phyloP scores from a whole-genome alignment of 2,329 filamentous ascomycete genomes.

The Paecilomyces sp. region DNA sequence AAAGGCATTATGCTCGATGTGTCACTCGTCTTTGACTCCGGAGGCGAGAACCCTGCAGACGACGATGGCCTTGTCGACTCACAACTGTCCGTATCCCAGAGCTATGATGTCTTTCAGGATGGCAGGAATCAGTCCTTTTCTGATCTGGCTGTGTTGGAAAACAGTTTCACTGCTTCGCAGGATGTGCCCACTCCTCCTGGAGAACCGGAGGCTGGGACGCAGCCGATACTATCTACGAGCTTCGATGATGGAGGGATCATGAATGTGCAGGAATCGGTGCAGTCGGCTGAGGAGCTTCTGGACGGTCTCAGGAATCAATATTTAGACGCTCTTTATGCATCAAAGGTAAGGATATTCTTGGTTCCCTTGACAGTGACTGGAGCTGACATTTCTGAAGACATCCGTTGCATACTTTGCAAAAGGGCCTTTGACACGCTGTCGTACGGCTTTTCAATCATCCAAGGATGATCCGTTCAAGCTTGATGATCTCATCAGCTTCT shows the following conservation, averaged over 20 bases:
- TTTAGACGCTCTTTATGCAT: constrained; percentile 36
- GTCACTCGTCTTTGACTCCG: constrained; percentile 21
- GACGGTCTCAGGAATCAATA: constrained; percentile 33
- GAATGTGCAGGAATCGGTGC: constrained; percentile 11
- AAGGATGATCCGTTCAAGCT: constrained; percentile 15
- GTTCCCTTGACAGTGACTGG: neutral
- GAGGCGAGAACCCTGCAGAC: neutral
- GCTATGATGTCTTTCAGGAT: constrained; percentile 10
- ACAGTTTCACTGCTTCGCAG: constrained; percentile 7
- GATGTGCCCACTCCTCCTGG: constrained; percentile 10
- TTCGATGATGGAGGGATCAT: constrained; percentile 6
- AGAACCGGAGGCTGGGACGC: neutral
- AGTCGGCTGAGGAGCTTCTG: constrained; percentile 28
- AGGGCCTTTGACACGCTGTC: constrained; percentile 41
- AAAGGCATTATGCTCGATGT: constrained; percentile 20
- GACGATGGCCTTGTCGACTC: neutral
- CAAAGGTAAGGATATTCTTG: constrained; percentile 24
- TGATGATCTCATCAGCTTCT: constrained; percentile 28
- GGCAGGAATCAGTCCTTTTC: constrained; percentile 10
- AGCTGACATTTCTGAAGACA: constrained; percentile 24
- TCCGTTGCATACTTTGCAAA: constrained; percentile 47
- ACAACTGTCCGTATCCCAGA: neutral
- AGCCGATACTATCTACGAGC: constrained; percentile 4
- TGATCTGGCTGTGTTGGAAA: constrained; percentile 3
- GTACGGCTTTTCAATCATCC: constrained; percentile 29